These are phyloP conservation scores for Epicoccum nigrum DNA, from an alignment of 2,329 filamentous ascomycete species.

Conservation along the genomic window DNA sequence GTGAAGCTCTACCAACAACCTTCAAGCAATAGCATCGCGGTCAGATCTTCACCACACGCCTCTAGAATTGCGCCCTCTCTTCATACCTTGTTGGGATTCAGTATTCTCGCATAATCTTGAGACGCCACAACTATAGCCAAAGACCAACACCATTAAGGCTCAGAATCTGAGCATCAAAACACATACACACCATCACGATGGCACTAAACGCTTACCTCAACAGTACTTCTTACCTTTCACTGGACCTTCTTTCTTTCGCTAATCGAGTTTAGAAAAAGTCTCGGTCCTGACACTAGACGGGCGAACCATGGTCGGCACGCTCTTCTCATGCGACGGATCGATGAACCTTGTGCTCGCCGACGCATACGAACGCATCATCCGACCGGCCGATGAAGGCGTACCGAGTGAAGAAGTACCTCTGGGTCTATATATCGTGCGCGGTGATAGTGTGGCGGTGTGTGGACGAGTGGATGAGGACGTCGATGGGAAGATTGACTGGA, in stretches of 20 bases:
- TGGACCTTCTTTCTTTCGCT: slow-evolving; percentile 5
- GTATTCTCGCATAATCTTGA: too few species aligned
- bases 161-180: not conserved
- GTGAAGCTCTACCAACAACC: slow-evolving; percentile 6
- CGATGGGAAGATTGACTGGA: slow-evolving; percentile 91
- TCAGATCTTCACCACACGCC: not conserved
- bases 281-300: slow-evolving; percentile 91
- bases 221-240: slow-evolving; percentile 35
- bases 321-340: slow-evolving; percentile 85
- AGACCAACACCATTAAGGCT: not conserved
- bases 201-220: slow-evolving; percentile 53
- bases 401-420: slow-evolving; percentile 80
- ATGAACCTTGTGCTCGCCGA: slow-evolving; percentile 89
- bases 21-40: not conserved
- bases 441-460: slow-evolving; percentile 91
- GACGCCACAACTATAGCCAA: too few species aligned
- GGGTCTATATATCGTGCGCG: slow-evolving; percentile 88
- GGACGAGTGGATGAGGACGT: slow-evolving; percentile 89
- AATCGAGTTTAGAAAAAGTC: slow-evolving; percentile 73
- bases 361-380: slow-evolving; percentile 88
- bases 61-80: not conserved
- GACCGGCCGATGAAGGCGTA: slow-evolving; percentile 80
- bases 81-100: not conserved
- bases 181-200: slow-evolving; percentile 36
- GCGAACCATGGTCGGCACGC: slow-evolving; percentile 74